phyloP scores from a whole-genome alignment of 2,329 filamentous ascomycete species.

The Alternaria postmessia region DNA sequence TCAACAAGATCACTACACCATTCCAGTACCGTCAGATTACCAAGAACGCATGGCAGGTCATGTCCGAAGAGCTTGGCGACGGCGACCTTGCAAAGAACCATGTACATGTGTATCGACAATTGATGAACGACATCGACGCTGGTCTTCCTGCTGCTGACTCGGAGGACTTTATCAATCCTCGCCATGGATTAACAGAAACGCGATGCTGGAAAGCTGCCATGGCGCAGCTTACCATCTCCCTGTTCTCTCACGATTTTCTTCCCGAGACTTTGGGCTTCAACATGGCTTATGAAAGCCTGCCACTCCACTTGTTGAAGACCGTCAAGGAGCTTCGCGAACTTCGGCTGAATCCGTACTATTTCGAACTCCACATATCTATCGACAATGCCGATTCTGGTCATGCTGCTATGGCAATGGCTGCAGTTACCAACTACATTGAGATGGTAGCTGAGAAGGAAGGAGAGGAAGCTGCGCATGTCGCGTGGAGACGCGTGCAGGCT shows the following conservation, averaged over 20 bases:
- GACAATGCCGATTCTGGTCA: constrained; percentile 61
- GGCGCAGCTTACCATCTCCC: constrained; percentile 57
- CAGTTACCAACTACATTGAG: constrained; percentile 51
- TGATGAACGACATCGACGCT: constrained; percentile 44
- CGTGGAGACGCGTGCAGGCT: constrained; percentile 55
- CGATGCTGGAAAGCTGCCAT: constrained; percentile 56
- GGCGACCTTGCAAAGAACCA: constrained; percentile 59
- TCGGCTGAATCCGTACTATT: constrained; percentile 57
- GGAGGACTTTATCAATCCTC: constrained; percentile 40
- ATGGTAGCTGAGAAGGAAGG: constrained; percentile 36
- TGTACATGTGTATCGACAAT: constrained; percentile 47
- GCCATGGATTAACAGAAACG: constrained; percentile 35
- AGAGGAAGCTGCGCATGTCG: constrained; percentile 38
- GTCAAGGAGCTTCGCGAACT: constrained; percentile 57
- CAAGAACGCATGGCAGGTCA: constrained; percentile 58
- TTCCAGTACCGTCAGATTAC: constrained; percentile 51
- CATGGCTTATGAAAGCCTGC: constrained; percentile 57
- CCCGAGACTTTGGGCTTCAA: constrained; percentile 63
- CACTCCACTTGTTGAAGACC: constrained; percentile 52
- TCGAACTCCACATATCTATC: constrained; percentile 61
- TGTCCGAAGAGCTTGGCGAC: constrained; percentile 62
- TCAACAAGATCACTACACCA: constrained; percentile 56
- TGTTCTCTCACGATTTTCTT: constrained; percentile 60
- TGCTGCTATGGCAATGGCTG: constrained; percentile 56
- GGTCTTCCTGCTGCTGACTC: constrained; percentile 44